Percentiles rank a stretch among this genome's conserved stretches.
Conservation (phyloP, 148 eudicot species). For the Cornus kousa region DNA sequence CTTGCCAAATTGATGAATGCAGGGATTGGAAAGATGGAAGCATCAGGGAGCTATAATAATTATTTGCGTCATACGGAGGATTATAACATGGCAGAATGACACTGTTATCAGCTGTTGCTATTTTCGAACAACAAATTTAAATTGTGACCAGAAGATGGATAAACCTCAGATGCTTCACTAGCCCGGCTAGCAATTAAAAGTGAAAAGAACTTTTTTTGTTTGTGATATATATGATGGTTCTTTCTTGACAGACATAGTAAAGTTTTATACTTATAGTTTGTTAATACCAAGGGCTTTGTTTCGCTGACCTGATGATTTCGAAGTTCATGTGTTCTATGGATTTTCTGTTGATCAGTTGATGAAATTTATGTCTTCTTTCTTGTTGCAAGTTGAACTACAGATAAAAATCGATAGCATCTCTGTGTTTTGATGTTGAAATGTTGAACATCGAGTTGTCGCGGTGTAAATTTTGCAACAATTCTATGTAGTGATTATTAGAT, state of each 20-base stretch:
- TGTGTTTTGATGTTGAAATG: no score
- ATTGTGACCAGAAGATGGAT: slow-evolving; percentile 15
- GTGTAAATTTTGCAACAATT: no score
- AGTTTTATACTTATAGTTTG: slow-evolving; percentile 1
- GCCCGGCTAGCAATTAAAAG: slow-evolving; percentile 26
- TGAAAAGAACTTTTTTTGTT: neutral
- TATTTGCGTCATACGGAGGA: slow-evolving; percentile 50
- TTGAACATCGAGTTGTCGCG: no score
- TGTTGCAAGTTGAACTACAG: slow-evolving; percentile 4
- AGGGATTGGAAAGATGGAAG: slow-evolving; percentile 75
- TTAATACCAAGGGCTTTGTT: slow-evolving; percentile 3
- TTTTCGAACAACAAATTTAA: slow-evolving; percentile 2
- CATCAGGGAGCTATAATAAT: slow-evolving; percentile 44
- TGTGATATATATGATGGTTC: neutral
- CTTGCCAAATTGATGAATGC: slow-evolving; percentile 14
- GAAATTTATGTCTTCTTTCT: neutral
- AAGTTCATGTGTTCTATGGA: neutral
- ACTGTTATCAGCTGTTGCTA: neutral
- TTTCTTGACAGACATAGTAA: neutral
- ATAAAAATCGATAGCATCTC: no score
- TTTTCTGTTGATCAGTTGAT: neutral
- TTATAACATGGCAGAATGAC: slow-evolving; percentile 59
- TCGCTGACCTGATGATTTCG: neutral
- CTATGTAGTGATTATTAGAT: no score
- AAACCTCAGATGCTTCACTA: slow-evolving; percentile 9